A percentile compares a stretch with the other conserved stretches of the same genome.
phyloP scores from a whole-genome alignment of 164 flowering plant genomes.

The Paratinospora sagittata region DNA sequence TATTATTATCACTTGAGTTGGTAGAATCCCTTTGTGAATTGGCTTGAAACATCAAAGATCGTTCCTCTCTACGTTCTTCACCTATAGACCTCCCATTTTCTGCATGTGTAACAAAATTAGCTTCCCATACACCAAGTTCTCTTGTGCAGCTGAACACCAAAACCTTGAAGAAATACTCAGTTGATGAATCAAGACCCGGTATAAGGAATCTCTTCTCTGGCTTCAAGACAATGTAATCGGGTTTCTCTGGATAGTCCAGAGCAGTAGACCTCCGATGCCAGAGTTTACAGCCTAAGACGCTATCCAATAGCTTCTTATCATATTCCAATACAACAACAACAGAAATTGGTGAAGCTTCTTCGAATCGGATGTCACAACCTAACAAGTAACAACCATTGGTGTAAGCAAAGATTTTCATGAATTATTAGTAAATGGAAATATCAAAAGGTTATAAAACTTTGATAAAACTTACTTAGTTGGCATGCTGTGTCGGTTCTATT shows the following conservation, averaged over 20 bases:
- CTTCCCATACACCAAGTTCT: slow-evolving; percentile 39
- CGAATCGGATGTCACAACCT: slow-evolving; percentile 37
- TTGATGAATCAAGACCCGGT: slow-evolving; percentile 37
- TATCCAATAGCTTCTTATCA: slow-evolving; percentile 20
- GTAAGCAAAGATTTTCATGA: not conserved
- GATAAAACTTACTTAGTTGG: slow-evolving; percentile 9
- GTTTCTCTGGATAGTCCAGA: slow-evolving; percentile 36
- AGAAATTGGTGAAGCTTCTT: slow-evolving; percentile 33
- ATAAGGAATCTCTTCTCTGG: slow-evolving; percentile 39
- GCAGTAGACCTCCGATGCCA: slow-evolving; percentile 43
- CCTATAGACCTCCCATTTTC: slow-evolving; percentile 15
- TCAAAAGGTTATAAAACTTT: not conserved
- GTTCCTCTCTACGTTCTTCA: slow-evolving; percentile 13
- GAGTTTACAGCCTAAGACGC: slow-evolving; percentile 37
- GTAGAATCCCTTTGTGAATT: slow-evolving; percentile 29
- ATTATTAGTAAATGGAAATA: not conserved
- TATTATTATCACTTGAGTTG: slow-evolving; percentile 19
- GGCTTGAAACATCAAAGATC: slow-evolving; percentile 4
- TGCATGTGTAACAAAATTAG: slow-evolving; percentile 38
- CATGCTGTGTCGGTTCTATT: not conserved
- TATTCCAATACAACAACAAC: slow-evolving; percentile 34
- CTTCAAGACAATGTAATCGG: slow-evolving; percentile 35
- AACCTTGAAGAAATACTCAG: slow-evolving; percentile 45
- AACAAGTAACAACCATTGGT: not conserved
- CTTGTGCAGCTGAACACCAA: slow-evolving; percentile 28